Percentiles rank a stretch among this genome's conserved stretches.
Evolutionary conservation across 2,329 filamentous ascomycete species (phyloP).

Genomic region (Drechslerella dactyloides): DNA sequence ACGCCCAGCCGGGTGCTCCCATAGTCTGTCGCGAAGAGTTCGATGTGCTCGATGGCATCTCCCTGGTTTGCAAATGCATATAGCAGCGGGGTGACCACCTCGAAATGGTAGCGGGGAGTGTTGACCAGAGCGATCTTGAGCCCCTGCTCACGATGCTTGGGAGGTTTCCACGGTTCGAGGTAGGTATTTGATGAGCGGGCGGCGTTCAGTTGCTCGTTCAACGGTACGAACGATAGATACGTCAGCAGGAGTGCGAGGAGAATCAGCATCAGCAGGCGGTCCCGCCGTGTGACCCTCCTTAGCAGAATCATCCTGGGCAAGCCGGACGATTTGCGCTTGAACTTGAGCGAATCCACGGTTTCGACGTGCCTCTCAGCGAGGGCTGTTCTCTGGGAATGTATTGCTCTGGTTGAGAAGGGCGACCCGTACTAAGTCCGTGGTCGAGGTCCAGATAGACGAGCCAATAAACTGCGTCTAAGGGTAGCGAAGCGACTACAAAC

Average conservation of each 20-base stretch:
- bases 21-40: slow-evolving; percentile 47
- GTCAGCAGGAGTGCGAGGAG: slow-evolving; percentile 4
- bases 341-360: neutral
- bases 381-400: too few relatives aligned
- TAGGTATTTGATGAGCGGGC: slow-evolving; percentile 19
- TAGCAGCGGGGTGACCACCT: slow-evolving; percentile 44
- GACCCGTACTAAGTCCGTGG: too few relatives aligned
- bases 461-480: too few relatives aligned
- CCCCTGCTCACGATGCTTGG: slow-evolving; percentile 39
- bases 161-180: slow-evolving; percentile 40
- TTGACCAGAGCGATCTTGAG: slow-evolving; percentile 49
- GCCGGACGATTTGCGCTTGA: slow-evolving; percentile 1
- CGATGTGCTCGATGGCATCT: slow-evolving; percentile 38
- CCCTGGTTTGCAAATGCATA: slow-evolving; percentile 46
- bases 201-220: slow-evolving; percentile 6
- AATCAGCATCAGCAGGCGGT: slow-evolving; percentile 36
- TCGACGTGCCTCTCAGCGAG: neutral
- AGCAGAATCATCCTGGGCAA: slow-evolving; percentile 28
- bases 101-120: slow-evolving; percentile 48
- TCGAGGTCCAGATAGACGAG: too few relatives aligned
- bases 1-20: slow-evolving; percentile 46
- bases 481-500: too few relatives aligned
- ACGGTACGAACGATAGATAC: slow-evolving; percentile 29
- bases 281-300: slow-evolving; percentile 27
- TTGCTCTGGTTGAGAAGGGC: too few relatives aligned